Conservation (phyloP, 192 early-diverging fungal genomes). For the Chytriomyces sp. region DNA sequence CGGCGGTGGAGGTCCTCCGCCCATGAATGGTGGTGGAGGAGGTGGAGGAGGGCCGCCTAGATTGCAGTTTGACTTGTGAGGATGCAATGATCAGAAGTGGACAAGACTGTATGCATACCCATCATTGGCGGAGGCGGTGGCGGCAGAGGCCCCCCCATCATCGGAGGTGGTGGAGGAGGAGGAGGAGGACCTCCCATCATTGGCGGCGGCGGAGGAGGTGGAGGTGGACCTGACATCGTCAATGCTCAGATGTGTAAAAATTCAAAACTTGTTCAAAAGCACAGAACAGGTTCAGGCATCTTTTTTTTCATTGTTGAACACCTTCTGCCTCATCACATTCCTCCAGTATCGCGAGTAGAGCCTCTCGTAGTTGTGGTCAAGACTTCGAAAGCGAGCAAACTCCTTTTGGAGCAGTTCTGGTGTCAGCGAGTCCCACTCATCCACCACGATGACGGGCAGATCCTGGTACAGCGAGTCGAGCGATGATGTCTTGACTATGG, state of each 20-base stretch:
- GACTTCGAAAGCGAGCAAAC: background rate
- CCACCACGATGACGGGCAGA: background rate
- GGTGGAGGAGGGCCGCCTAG: conserved; percentile 5
- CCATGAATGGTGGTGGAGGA: background rate
- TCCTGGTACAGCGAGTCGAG: background rate
- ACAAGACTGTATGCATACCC: background rate
- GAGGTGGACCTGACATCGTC: background rate
- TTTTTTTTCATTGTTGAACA: too few species aligned
- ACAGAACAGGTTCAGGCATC: too few species aligned
- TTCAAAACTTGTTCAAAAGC: too few species aligned
- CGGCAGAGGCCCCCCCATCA: conserved; percentile 14
- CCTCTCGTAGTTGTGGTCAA: background rate
- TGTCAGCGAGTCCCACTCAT: background rate
- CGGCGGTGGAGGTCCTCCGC: conserved; percentile 17
- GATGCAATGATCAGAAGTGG: conserved; percentile 5
- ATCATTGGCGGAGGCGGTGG: conserved; percentile 16
- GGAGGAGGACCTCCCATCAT: conserved; percentile 29
- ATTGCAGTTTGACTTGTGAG: background rate
- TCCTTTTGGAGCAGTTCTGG: background rate
- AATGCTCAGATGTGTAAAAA: too few species aligned
- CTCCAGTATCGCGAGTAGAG: background rate
- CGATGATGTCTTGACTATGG: background rate
- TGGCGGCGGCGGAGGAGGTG: conserved; percentile 32
- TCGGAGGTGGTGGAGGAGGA: conserved; percentile 17
- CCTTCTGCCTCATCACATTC: too few species aligned